Evolutionary conservation across 345 rosid species (phyloP), one percentile per base, ranked within the genome.

Genomic region (Ailanthus altissimus): DNA sequence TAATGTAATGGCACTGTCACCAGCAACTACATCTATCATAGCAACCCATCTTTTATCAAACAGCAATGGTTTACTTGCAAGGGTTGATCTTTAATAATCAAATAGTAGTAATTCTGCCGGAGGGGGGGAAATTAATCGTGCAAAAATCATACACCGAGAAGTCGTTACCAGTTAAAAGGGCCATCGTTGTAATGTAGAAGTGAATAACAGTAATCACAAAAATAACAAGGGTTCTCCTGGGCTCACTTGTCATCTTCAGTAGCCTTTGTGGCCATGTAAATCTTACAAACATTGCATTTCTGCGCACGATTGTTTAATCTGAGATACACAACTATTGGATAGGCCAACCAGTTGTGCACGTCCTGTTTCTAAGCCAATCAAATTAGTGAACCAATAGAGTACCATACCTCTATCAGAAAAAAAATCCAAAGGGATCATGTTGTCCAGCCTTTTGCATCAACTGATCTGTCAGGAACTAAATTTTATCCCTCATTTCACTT

Each of bases 391-490:
- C 10, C 21, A 70, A 56, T 14, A 62, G 50, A 57, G 57, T 5
- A 23, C 56, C 83, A 81, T 83, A 93, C 98, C 83, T 93, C 98
- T 72, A 95, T 85, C 76, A 93, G 90, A 81, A 95, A 93, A 95
- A 93, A 88, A 90, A 95, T 79, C 98, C 98, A 36, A 98, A 95
- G 45, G 92, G 91, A 87, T 90, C 93, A 25, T 88, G 80, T 70
- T 40, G 78, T 36, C 86, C 90, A 42, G 96, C 92, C 85, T 85
- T 93, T 75, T 78, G 86, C 99, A 91, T 93, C 84, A 86, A 75
- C 72, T 89, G 90, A 79, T 93, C 97, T 20, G 90, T 88, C 79
- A 72, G 65, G 85, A 97, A 96, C 81, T 84, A 88, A 66, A 96
- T 96, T 83, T 83, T 89, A 86, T 95, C 98, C 83, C 85, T 90